Evolutionary conservation across 768 basidiomycete species (phyloP), one percentile per base, ranked within the genome.

Genomic region (Mycena kentingensis): DNA sequence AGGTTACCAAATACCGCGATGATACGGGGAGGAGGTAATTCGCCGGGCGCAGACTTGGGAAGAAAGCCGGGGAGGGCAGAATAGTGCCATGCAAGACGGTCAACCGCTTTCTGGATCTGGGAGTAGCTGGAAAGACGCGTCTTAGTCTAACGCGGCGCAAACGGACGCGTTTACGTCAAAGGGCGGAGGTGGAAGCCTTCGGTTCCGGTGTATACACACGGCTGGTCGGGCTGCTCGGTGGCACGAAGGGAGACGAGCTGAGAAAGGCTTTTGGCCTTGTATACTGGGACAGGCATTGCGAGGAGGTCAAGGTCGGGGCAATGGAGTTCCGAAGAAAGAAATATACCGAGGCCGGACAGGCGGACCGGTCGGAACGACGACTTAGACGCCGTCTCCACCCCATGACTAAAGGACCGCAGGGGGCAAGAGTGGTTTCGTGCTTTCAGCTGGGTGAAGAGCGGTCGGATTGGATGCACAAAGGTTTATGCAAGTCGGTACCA

Each of bases 1-100:
- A 37, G 36, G 11, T 7, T 18, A 37, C 36, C 68, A 26, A 73
- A 67, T 11, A 76, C 72, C 1, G 73, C 72, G 27, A 76, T 68
- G 25, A 70, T 54, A 4, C 61, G 65, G 34, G 63, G 53, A 7
- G 71, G 67, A 10, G 73, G 73, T 1, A 69, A 31, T 21, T 65
- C 60, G 19, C 62, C 63, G 10, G 60, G 39, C 3, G 56, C 35
- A 4, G 45, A 51, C 15, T 52, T 41, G 2, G 69, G 67, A 18
- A 51, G 46, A 15, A 72, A 60, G 19, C 55, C 59, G 5, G n/a
- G n/a, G n/a, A 69, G 62, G 5, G 49, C 34, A 6, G 60, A 49
- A 57, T 70, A 70, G 45, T 69, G 55, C 58, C 62, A 64, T 43
- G 64, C 67, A 8, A 70, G 62, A 21, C 69, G 63, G 47, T 67